phyloP scores from a whole-genome alignment of 768 basidiomycete species.

The Podaxis rugospora region DNA sequence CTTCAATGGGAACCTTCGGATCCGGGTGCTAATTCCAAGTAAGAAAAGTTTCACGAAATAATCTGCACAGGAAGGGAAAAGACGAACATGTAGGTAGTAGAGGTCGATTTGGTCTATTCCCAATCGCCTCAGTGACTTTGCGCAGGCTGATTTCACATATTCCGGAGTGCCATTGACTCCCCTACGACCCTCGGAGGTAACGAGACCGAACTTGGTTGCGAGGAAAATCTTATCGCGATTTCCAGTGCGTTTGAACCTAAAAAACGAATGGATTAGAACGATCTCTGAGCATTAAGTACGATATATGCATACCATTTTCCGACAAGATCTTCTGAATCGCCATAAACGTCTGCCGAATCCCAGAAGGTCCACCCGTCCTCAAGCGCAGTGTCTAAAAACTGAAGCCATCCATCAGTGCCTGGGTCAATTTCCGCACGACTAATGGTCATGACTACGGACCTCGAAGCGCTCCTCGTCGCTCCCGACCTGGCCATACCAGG shows the following conservation, averaged over 20 bases:
- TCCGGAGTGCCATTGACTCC: constrained; percentile 26
- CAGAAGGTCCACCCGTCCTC: constrained; percentile 40
- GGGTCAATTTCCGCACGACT: neutral
- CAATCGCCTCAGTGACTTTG: constrained; percentile 36
- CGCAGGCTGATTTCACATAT: constrained; percentile 32
- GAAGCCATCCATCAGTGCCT: neutral
- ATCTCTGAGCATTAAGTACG: neutral
- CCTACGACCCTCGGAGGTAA: constrained; percentile 11
- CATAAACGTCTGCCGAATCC: constrained; percentile 47
- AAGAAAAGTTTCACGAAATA: neutral
- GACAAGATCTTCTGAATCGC: constrained; percentile 37
- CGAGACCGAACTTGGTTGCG: constrained; percentile 46
- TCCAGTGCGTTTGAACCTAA: constrained; percentile 47
- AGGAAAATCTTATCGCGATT: constrained; percentile 53
- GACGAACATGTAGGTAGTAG: constrained; percentile 36
- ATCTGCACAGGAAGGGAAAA: neutral
- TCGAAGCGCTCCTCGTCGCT: constrained; percentile 58
- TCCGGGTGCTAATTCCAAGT: constrained; percentile 28
- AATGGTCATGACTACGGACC: constrained; percentile 25
- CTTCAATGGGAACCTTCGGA: constrained; percentile 42
- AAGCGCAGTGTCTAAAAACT: constrained; percentile 39
- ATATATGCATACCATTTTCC: constrained; percentile 34
- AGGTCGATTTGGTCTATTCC: constrained; percentile 41
- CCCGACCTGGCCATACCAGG: constrained; percentile 37
- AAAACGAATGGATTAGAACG: neutral